A percentile compares a stretch with the other conserved stretches of the same genome.
Conservation (phyloP, 1,139 yeast genomes). For the Zygotorulaspora mrakii region DNA sequence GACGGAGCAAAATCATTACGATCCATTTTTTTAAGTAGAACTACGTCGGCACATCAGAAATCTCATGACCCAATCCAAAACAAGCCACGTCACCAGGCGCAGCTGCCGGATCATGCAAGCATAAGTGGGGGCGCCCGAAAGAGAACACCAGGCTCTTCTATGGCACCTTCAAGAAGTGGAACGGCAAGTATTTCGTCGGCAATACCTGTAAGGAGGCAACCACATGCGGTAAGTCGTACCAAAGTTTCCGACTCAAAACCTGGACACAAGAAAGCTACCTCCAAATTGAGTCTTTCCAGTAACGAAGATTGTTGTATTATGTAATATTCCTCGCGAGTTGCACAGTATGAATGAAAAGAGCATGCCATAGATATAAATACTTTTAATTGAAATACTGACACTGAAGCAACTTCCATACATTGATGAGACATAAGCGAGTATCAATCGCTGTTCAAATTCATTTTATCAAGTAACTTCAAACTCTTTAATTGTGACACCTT, state of each 20-base stretch:
- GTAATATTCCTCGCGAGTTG: too few species aligned
- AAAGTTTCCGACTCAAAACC: constrained; percentile 1
- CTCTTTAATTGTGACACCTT: too few species aligned
- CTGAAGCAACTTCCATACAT: too few species aligned
- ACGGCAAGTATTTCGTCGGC: neutral
- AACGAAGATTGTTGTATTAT: constrained; percentile 16
- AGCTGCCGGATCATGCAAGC: neutral
- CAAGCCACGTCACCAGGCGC: neutral
- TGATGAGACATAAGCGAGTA: too few species aligned
- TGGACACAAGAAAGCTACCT: constrained; percentile 8
- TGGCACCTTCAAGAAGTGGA: neutral
- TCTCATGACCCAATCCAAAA: neutral
- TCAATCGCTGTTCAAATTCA: too few species aligned
- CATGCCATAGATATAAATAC: too few species aligned
- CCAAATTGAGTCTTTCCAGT: constrained; percentile 9
- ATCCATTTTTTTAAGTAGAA: constrained; percentile 1
- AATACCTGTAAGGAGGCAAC: constrained; percentile 2
- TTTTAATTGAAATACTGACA: too few species aligned
- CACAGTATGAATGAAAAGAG: too few species aligned
- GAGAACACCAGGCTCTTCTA: neutral
- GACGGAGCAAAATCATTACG: constrained; percentile 3
- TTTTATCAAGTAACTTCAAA: too few species aligned
- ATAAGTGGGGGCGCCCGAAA: neutral
- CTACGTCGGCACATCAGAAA: neutral
- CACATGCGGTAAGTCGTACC: constrained; percentile 2